phyloP scores from a whole-genome alignment of 495 filamentous ascomycete genomes.

The Penicillium crystallinum region DNA sequence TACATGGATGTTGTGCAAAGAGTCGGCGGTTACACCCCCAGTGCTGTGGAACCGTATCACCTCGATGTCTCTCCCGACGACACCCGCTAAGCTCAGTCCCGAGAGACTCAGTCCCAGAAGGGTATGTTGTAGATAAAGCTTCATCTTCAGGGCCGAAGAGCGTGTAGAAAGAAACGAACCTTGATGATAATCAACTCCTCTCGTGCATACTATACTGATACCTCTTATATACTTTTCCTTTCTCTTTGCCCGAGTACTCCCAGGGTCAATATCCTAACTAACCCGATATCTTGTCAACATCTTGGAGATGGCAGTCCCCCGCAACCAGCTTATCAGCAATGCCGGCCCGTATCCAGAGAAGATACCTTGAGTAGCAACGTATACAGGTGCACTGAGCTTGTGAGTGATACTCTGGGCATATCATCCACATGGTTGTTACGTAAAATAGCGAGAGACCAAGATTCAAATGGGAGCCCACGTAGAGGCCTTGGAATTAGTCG shows the following conservation, averaged over 20 bases:
- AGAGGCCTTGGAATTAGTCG: neutral
- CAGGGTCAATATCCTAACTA: neutral
- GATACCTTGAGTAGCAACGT: neutral
- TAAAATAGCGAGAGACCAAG: neutral
- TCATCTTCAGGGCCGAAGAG: neutral
- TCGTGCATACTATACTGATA: neutral
- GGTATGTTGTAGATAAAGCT: conserved; percentile 1
- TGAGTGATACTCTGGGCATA: neutral
- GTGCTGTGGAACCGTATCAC: conserved; percentile 11
- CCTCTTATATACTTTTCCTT: neutral
- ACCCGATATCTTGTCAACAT: neutral
- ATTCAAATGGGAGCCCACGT: neutral
- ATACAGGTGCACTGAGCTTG: neutral
- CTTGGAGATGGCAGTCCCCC: neutral
- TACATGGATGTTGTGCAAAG: conserved; percentile 30
- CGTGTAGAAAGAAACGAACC: neutral
- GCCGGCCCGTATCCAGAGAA: neutral
- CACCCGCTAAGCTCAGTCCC: conserved; percentile 7
- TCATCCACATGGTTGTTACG: neutral
- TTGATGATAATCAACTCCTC: neutral
- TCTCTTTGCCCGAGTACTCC: neutral
- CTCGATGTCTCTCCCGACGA: conserved; percentile 11
- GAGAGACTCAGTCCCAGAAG: conserved; percentile 11
- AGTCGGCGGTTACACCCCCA: conserved; percentile 21
- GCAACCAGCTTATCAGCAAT: neutral